Evolutionary conservation across 2,329 filamentous ascomycete genomes (phyloP).

Genomic region (Penicillium rolfsii): DNA sequence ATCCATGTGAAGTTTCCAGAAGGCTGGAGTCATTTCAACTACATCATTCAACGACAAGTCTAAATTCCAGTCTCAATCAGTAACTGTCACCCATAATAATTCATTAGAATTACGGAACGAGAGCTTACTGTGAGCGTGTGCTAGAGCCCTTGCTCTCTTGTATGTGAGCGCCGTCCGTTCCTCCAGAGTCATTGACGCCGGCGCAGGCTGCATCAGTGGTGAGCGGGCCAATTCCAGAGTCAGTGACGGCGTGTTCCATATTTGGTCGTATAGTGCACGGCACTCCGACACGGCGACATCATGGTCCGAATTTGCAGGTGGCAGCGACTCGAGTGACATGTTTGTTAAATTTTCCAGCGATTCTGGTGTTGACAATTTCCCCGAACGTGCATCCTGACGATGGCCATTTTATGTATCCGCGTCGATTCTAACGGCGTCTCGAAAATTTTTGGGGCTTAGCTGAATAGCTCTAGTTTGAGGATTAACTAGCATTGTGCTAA

Average conservation of each 20-base stretch:
- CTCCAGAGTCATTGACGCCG: neutral
- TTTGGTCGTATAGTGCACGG: neutral
- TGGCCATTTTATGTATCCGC: neutral
- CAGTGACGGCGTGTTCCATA: neutral
- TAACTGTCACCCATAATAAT: neutral
- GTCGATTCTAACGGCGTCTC: neutral
- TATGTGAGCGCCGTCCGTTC: neutral
- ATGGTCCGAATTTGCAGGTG: neutral
- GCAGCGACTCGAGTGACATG: neutral
- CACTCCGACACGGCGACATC: neutral
- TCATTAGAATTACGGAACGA: too few species aligned
- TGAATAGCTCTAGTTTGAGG: neutral
- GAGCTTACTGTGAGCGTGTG: neutral
- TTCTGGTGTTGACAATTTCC: neutral
- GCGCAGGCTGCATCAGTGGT: neutral
- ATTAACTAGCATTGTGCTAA: neutral
- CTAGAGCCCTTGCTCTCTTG: neutral
- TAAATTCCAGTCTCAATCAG: neutral
- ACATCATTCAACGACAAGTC: constrained; percentile 8
- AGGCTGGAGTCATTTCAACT: constrained; percentile 6
- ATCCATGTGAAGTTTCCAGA: constrained; percentile 14
- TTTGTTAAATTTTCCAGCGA: neutral
- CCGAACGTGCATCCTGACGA: neutral
- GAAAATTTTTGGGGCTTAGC: neutral
- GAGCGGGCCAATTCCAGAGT: neutral